Conservation (phyloP, 2,329 filamentous ascomycete genomes). For the Anthostomella pinea region DNA sequence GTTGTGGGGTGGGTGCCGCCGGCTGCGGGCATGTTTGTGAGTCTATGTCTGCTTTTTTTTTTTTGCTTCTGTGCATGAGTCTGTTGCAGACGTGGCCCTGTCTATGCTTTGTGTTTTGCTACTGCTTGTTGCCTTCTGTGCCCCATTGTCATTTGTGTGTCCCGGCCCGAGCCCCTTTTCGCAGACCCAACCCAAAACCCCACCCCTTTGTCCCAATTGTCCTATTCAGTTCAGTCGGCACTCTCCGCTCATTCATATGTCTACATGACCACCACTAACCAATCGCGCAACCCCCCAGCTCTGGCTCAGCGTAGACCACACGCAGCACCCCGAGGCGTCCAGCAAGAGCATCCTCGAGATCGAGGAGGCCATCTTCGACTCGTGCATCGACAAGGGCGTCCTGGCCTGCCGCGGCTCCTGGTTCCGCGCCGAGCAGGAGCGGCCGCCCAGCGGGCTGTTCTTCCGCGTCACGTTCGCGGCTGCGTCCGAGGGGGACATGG, state of each 20-base stretch:
- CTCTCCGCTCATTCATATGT: too few relatives aligned
- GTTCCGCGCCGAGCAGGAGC: conserved; percentile 76
- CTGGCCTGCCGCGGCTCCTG: conserved; percentile 83
- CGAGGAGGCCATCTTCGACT: conserved; percentile 83
- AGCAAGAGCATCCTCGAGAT: conserved; percentile 58
- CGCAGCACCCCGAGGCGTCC: conserved; percentile 59
- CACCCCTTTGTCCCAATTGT: too few relatives aligned
- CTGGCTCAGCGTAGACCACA: conserved; percentile 70
- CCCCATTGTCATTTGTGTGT: too few relatives aligned
- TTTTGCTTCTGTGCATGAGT: too few relatives aligned
- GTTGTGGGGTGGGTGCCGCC: conserved; percentile 79
- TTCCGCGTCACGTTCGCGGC: conserved; percentile 90
- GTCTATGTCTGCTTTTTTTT: conserved; percentile 34
- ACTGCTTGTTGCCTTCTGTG: conserved; percentile 1
- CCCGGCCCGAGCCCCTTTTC: too few relatives aligned
- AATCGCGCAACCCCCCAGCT: conserved; percentile 49
- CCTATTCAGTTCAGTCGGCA: too few relatives aligned
- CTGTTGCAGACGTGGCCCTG: too few relatives aligned
- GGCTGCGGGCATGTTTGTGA: conserved; percentile 89
- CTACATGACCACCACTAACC: too few relatives aligned
- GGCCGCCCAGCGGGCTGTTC: conserved; percentile 64
- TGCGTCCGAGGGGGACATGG: conserved; percentile 68
- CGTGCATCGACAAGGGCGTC: conserved; percentile 71
- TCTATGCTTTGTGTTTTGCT: too few relatives aligned
- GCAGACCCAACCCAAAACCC: too few relatives aligned